phyloP scores from a whole-genome alignment of 2,329 filamentous ascomycete genomes.

The Fusarium hostae region DNA sequence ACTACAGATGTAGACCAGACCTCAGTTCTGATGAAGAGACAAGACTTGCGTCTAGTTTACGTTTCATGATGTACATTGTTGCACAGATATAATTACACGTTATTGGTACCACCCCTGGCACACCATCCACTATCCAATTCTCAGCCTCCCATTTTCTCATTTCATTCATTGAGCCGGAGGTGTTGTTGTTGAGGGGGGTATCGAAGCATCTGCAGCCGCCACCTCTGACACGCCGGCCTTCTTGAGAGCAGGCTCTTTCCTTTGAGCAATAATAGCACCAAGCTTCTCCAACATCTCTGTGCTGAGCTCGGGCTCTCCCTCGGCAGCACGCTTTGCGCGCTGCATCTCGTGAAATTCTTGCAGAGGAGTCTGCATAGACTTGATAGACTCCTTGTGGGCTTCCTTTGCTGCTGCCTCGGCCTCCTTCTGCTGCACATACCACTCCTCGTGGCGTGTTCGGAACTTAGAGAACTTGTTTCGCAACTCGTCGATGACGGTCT shows the following conservation, averaged over 20 bases:
- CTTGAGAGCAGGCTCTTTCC: constrained; percentile 56
- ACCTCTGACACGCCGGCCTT: constrained; percentile 52
- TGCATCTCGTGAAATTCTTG: constrained; percentile 69
- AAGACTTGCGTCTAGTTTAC: constrained; percentile 45
- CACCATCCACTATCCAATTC: constrained; percentile 25
- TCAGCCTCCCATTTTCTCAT: not conserved
- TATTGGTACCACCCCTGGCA: constrained; percentile 32
- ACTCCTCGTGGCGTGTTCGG: constrained; percentile 81
- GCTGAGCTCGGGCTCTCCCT: constrained; percentile 66
- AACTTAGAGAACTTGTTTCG: constrained; percentile 84
- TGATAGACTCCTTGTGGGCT: constrained; percentile 44
- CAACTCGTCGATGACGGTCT: constrained; percentile 83
- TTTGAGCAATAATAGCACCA: constrained; percentile 69
- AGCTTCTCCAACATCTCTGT: constrained; percentile 71
- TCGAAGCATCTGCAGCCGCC: constrained; percentile 28
- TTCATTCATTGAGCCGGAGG: constrained; percentile 33
- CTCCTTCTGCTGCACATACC: constrained; percentile 74
- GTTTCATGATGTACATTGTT: constrained; percentile 48
- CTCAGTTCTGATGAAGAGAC: constrained; percentile 13
- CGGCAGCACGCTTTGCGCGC: constrained; percentile 61
- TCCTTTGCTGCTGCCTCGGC: constrained; percentile 63
- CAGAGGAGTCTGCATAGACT: constrained; percentile 64
- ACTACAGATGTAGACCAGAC: not conserved
- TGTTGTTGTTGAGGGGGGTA: constrained; percentile 32
- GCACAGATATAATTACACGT: constrained; percentile 50